Evolutionary conservation across 495 filamentous ascomycete species (phyloP), one percentile per base, ranked within the genome.

Genomic region (Aspergillus steynii): DNA sequence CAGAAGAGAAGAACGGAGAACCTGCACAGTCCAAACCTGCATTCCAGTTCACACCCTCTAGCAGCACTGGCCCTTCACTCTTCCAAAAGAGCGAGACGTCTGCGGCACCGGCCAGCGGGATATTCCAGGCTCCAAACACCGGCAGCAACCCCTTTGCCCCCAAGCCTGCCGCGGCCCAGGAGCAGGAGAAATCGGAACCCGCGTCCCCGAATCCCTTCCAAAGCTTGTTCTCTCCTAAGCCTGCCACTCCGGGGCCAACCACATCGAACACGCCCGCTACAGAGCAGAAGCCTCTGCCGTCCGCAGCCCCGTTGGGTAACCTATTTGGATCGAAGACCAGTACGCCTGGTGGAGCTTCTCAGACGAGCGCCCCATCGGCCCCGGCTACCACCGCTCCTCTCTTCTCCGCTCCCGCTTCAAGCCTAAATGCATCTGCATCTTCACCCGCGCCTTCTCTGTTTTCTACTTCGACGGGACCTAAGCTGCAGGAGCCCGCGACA

Each of bases 61-160:
- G 54, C 42, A 54, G 53, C 6, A 45, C 32, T 14, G 59, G 58
- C 9, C 1, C 64, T 4, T 65, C 69, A 15, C 34, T 69, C 26
- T 71, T 71, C 32, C 67, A 64, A 0, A 62, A 66, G 50, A 63
- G 62, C 51, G 59, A 29, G 28, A 58, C 12, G 25, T 29, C 63
- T 56, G 25, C 61, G 2, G 25, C 61, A 5, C 59, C 61, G 27
- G 42, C 64, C 2, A 64, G 42, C 58, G 59, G 55, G n/a, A 50
- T 62, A 10, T 65, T 68, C 28, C 68, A 68, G 58, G 37, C 67
- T 20, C 46, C 68, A 5, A 51, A 64, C n/a, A 55, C 65, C 5
- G 65, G 62, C 31, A 42, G 37, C 37, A 70, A 46, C 55, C 28
- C 67, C 7, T 70, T 74, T 60, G 50, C 66, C 14, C 60, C 65